Evolutionary conservation across 164 flowering plant genomes (phyloP).

Genomic region (Cinnamomum chago): DNA sequence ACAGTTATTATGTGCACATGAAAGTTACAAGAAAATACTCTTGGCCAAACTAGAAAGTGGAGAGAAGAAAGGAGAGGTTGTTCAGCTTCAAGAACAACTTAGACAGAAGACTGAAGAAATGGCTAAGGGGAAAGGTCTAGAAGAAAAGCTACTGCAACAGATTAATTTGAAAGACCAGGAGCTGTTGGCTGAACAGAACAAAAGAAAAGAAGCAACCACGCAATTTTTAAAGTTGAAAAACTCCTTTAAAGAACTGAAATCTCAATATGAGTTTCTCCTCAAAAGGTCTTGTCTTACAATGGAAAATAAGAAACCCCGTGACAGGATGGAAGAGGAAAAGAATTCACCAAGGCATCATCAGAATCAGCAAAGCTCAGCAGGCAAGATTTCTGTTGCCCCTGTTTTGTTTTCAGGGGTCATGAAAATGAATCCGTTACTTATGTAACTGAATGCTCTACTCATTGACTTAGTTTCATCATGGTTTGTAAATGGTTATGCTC

Average conservation of each 20-base stretch:
- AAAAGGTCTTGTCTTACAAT: slow-evolving; percentile 36
- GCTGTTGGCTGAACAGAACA: slow-evolving; percentile 42
- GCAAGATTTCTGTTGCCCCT: slow-evolving; percentile 27
- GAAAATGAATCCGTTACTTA: not conserved
- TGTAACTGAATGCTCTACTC: too few relatives aligned
- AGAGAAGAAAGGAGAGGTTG: slow-evolving; percentile 22
- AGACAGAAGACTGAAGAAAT: slow-evolving; percentile 25
- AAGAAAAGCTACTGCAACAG: slow-evolving; percentile 35
- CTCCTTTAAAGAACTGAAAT: slow-evolving; percentile 52
- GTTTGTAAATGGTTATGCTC: too few relatives aligned
- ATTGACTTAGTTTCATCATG: too few relatives aligned
- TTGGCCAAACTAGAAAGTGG: slow-evolving; percentile 25
- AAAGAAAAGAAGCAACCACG: slow-evolving; percentile 12
- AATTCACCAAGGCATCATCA: slow-evolving; percentile 22
- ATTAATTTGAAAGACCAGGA: slow-evolving; percentile 35
- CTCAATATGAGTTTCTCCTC: slow-evolving; percentile 51
- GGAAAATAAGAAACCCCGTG: slow-evolving; percentile 28
- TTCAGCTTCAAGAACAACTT: slow-evolving; percentile 34
- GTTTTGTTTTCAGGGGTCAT: slow-evolving; percentile 2
- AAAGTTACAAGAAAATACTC: slow-evolving; percentile 39
- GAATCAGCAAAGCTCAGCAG: slow-evolving; percentile 22
- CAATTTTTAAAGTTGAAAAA: slow-evolving; percentile 7
- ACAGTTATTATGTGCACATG: slow-evolving; percentile 20
- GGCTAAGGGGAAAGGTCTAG: slow-evolving; percentile 27
- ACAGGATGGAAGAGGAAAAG: slow-evolving; percentile 28